A percentile compares a stretch with the other conserved stretches of the same genome.
phyloP scores from a whole-genome alignment of 495 filamentous ascomycete species.

The Lentithecium fluviatile region DNA sequence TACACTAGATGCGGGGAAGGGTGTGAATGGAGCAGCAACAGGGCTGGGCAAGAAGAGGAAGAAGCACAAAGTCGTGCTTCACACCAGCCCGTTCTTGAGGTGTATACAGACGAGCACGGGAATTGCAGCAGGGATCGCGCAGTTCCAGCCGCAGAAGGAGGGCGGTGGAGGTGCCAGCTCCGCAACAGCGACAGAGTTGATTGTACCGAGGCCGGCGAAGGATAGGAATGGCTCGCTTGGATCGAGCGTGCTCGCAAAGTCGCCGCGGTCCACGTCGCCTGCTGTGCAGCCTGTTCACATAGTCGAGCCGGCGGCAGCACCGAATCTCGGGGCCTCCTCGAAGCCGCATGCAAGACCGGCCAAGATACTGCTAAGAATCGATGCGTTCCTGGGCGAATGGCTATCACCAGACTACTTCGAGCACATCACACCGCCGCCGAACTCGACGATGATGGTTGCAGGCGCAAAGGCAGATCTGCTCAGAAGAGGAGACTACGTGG shows the following conservation, averaged over 20 bases:
- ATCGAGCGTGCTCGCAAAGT: conserved; percentile 14
- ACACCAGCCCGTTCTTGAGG: conserved; percentile 87
- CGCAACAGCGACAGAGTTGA: conserved; percentile 19
- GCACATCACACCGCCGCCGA: conserved; percentile 83
- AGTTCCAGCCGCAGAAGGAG: conserved; percentile 47
- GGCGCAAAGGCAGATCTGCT: conserved; percentile 82
- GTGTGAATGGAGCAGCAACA: not conserved
- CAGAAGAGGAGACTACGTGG: conserved; percentile 62
- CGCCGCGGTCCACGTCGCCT: conserved; percentile 14
- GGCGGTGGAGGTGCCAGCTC: not conserved
- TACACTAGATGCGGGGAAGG: not conserved
- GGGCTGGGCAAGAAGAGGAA: conserved; percentile 33
- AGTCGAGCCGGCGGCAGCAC: conserved; percentile 25
- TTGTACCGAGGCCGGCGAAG: conserved; percentile 9
- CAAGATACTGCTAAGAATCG: conserved; percentile 70
- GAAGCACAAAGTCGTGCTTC: conserved; percentile 77
- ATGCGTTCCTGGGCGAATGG: conserved; percentile 96
- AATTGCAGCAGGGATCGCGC: conserved; percentile 82
- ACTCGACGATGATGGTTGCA: conserved; percentile 79
- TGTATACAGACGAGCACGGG: conserved; percentile 92
- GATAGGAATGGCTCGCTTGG: not conserved
- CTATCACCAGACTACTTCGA: conserved; percentile 89
- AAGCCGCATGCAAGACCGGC: conserved; percentile 20
- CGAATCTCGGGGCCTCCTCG: conserved; percentile 8
- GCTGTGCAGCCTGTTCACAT: conserved; percentile 20